These are phyloP conservation scores for Carex kokanica DNA, from an alignment of 176 grass and related monocot genomes.

Conservation along the genomic window DNA sequence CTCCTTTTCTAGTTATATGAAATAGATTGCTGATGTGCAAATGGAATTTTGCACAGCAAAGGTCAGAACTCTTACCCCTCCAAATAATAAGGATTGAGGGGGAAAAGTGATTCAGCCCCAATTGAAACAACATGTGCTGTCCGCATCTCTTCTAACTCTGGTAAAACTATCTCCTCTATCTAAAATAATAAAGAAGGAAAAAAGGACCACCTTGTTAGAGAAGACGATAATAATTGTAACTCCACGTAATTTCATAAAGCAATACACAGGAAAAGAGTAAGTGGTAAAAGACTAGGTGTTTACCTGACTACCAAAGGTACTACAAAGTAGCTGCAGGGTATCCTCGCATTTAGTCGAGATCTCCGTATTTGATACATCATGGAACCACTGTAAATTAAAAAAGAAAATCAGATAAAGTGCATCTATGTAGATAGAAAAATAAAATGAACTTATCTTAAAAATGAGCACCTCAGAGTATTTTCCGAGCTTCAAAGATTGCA, in stretches of 20 bases:
- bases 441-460: constrained; percentile 4
- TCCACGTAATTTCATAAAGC: neutral
- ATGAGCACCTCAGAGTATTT: constrained; percentile 80
- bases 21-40: neutral
- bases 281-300: neutral
- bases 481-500: constrained; percentile 72
- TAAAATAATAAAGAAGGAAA: constrained; percentile 32
- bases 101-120: constrained; percentile 77
- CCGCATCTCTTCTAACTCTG: constrained; percentile 95
- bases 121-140: constrained; percentile 89
- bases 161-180: constrained; percentile 89
- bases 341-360: constrained; percentile 91
- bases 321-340: constrained; percentile 69
- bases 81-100: constrained; percentile 69
- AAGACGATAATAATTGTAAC: neutral
- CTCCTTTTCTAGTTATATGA: neutral
- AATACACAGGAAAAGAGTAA: constrained; percentile 3
- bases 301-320: constrained; percentile 65
- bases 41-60: constrained; percentile 21
- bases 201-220: constrained; percentile 30
- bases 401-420: constrained; percentile 11
- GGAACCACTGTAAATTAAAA: constrained; percentile 82
- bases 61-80: constrained; percentile 43
- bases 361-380: constrained; percentile 76
- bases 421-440: neutral